Conservation (phyloP, 495 filamentous ascomycete species). For the Talaromyces ruber region DNA sequence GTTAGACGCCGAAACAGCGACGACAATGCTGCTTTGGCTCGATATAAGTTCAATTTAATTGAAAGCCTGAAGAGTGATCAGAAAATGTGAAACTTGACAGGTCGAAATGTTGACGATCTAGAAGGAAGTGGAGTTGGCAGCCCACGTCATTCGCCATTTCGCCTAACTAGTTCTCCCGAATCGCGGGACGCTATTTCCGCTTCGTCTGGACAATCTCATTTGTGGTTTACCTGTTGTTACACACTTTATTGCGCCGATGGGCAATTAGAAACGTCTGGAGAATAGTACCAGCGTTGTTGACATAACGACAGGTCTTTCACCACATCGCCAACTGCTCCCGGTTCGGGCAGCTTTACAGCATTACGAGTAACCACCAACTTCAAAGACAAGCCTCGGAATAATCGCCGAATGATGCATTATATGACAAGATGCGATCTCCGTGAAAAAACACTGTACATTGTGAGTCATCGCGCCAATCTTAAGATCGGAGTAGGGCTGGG, state of each 20-base stretch:
- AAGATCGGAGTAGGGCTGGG: too few species aligned
- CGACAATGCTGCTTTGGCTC: background rate
- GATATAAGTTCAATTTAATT: background rate
- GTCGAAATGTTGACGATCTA: background rate
- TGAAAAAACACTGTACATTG: too few species aligned
- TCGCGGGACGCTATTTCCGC: background rate
- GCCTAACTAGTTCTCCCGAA: background rate
- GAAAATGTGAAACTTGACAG: background rate
- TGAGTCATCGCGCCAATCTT: too few species aligned
- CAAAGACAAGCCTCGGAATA: too few species aligned
- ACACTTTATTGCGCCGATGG: background rate
- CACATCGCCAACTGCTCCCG: too few species aligned
- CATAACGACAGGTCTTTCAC: too few species aligned
- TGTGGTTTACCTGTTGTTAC: background rate
- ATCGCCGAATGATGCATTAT: too few species aligned
- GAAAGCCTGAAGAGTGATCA: background rate
- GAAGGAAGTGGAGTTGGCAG: background rate
- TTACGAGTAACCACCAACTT: too few species aligned
- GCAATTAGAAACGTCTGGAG: too few species aligned
- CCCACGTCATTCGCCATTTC: background rate
- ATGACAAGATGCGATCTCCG: too few species aligned
- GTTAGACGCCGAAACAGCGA: background rate
- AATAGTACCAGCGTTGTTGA: too few species aligned
- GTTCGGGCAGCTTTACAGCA: too few species aligned
- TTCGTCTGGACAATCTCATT: background rate